Percentiles rank a stretch among this genome's conserved stretches.
Conservation (phyloP, 768 basidiomycete genomes). For the Chalciporus sphaerocephalus region DNA sequence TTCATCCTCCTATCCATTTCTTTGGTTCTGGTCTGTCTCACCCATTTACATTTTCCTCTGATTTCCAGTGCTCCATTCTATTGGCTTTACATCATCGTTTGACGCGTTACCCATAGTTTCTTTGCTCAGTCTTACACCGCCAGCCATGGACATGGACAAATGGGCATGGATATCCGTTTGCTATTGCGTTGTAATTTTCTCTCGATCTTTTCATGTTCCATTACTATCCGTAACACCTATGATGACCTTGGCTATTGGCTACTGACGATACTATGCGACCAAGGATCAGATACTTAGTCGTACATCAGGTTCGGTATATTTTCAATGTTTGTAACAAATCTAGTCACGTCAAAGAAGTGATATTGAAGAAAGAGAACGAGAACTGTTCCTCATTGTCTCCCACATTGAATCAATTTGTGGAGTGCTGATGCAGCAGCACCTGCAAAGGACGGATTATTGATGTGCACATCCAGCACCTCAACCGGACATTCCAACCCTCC, state of each 20-base stretch:
- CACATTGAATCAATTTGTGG: conserved; percentile 15
- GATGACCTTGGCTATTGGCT: conserved; percentile 6
- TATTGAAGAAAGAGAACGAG: no score
- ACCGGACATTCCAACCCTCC: conserved; percentile 14
- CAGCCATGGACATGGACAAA: conserved; percentile 42
- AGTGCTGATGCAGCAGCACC: conserved; percentile 13
- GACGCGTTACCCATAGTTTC: conserved; percentile 30
- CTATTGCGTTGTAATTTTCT: conserved; percentile 50
- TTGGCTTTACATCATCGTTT: conserved; percentile 18
- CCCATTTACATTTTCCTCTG: neutral
- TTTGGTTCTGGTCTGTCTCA: conserved; percentile 17
- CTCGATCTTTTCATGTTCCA: conserved; percentile 6
- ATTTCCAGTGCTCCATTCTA: conserved; percentile 18
- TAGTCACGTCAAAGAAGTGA: neutral
- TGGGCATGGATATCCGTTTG: conserved; percentile 51
- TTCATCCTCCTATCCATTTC: conserved; percentile 6
- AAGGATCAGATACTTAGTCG: neutral
- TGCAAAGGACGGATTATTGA: conserved; percentile 26
- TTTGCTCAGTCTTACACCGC: conserved; percentile 26
- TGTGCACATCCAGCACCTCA: conserved; percentile 22
- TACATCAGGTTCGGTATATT: neutral
- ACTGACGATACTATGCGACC: conserved; percentile 1
- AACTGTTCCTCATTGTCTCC: neutral
- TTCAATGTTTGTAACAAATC: neutral
- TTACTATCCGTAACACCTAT: conserved; percentile 9